A percentile compares a stretch with the other conserved stretches of the same genome.
phyloP scores from a whole-genome alignment of 192 early-diverging fungal genomes.

The Coemansia sp. region DNA sequence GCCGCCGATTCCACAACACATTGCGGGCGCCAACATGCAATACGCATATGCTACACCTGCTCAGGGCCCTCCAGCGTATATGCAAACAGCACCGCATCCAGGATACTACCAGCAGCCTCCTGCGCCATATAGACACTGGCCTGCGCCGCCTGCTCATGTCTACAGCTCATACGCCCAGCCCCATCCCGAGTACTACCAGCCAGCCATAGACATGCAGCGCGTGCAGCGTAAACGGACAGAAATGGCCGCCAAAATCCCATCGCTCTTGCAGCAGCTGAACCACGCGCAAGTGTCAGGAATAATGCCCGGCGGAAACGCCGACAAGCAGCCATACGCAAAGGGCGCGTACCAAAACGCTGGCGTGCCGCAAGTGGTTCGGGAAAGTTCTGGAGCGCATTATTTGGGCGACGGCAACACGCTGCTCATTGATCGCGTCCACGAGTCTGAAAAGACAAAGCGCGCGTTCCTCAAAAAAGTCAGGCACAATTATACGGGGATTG shows the following conservation, averaged over 20 bases:
- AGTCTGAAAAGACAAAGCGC: constrained; percentile 34
- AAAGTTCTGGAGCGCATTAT: constrained; percentile 27
- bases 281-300: constrained; percentile 29
- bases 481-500: constrained; percentile 37
- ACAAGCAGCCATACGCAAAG: constrained; percentile 35
- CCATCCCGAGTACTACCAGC: background rate
- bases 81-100: constrained; percentile 1
- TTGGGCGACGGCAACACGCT: constrained; percentile 46
- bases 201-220: constrained; percentile 16
- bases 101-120: constrained; percentile 6
- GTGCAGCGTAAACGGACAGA: constrained; percentile 28
- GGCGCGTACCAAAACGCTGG: constrained; percentile 46
- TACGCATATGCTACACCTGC: background rate
- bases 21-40: background rate
- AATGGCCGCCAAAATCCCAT: constrained; percentile 37
- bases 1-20: constrained; percentile 33
- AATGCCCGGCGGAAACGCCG: constrained; percentile 23
- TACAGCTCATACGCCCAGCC: constrained; percentile 3
- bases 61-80: constrained; percentile 6
- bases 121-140: constrained; percentile 7
- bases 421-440: constrained; percentile 48
- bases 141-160: background rate
- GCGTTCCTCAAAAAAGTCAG: constrained; percentile 47
- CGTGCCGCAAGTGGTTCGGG: constrained; percentile 14
- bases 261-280: constrained; percentile 49